Percentiles rank a stretch among this genome's conserved stretches.
Evolutionary conservation across 345 rosid genomes (phyloP).

Genomic region (Murraya paniculata): DNA sequence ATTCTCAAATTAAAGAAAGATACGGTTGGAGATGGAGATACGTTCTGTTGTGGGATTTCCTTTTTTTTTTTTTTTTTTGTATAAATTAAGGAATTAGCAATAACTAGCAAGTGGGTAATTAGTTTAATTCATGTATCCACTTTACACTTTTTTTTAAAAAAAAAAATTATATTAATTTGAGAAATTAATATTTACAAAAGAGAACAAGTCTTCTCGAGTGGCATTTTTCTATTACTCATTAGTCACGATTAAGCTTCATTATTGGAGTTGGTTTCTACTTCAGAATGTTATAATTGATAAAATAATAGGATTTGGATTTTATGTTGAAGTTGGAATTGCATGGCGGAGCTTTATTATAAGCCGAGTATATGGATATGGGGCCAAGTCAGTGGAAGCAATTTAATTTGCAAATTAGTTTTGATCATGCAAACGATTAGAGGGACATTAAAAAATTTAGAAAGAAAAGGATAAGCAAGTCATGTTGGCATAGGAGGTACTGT

Average conservation of each 20-base stretch:
- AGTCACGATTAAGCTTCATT: too few species aligned
- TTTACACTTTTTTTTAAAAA: too few species aligned
- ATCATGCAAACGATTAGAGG: not conserved
- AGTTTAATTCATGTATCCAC: too few species aligned
- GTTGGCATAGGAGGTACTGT: constrained; percentile 1
- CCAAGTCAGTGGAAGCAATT: not conserved
- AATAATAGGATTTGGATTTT: not conserved
- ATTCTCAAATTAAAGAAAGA: too few species aligned
- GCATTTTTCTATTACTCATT: too few species aligned
- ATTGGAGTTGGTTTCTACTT: not conserved
- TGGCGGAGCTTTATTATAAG: not conserved
- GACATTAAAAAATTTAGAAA: not conserved
- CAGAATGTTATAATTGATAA: not conserved
- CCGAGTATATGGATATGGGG: not conserved
- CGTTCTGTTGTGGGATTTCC: not conserved
- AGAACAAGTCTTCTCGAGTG: too few species aligned
- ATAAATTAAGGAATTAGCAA: not conserved
- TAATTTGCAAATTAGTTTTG: not conserved
- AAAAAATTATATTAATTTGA: too few species aligned
- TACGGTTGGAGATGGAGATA: not conserved
- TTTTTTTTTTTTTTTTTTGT: not conserved
- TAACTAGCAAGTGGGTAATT: not conserved
- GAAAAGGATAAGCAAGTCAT: constrained; percentile 24
- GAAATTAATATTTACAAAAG: too few species aligned
- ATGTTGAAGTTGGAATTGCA: not conserved